phyloP scores from a whole-genome alignment of 352 stramenopile species.

The Phytophthora sojae region DNA sequence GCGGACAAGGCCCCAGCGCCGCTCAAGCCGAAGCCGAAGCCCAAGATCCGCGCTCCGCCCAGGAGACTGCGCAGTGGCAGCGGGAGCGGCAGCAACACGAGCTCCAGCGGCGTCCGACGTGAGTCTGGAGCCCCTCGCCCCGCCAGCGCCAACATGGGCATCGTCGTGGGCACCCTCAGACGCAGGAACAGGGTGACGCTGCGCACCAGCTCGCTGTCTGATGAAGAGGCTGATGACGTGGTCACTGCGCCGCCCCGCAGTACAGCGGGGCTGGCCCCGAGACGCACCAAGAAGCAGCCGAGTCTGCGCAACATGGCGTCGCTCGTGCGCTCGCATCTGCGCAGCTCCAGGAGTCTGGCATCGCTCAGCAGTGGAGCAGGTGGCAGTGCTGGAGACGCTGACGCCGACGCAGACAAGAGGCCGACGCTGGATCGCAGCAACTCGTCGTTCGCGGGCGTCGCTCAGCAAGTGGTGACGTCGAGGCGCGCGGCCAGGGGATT shows the following conservation, averaged over 20 bases:
- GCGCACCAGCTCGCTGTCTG: slow-evolving; percentile 39
- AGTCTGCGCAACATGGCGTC: slow-evolving; percentile 75
- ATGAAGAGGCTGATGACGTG: slow-evolving; percentile 40
- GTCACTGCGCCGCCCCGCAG: slow-evolving; percentile 19
- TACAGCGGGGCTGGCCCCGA: slow-evolving; percentile 6
- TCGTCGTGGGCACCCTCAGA: slow-evolving; percentile 50
- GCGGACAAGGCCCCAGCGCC: slow-evolving; percentile 16
- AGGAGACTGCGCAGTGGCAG: slow-evolving; percentile 62
- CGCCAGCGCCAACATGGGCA: slow-evolving; percentile 45
- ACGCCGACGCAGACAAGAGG: slow-evolving; percentile 7
- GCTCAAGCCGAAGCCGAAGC: slow-evolving; percentile 28
- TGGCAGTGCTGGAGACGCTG: not conserved
- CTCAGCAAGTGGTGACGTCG: slow-evolving; percentile 77
- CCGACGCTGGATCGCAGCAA: slow-evolving; percentile 36
- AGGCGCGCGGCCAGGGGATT: slow-evolving; percentile 77
- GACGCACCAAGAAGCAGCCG: slow-evolving; percentile 49
- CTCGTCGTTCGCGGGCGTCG: slow-evolving; percentile 76
- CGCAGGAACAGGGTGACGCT: slow-evolving; percentile 41
- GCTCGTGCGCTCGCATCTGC: slow-evolving; percentile 67
- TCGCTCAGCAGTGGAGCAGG: slow-evolving; percentile 3
- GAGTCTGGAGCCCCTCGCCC: slow-evolving; percentile 30
- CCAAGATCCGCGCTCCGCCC: slow-evolving; percentile 34
- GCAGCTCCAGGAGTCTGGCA: slow-evolving; percentile 44
- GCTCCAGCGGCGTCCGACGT: slow-evolving; percentile 19
- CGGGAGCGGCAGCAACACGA: slow-evolving; percentile 55